These are phyloP conservation scores for Tulasnella sp. DNA, from an alignment of 768 basidiomycete species.

Conservation along the genomic window DNA sequence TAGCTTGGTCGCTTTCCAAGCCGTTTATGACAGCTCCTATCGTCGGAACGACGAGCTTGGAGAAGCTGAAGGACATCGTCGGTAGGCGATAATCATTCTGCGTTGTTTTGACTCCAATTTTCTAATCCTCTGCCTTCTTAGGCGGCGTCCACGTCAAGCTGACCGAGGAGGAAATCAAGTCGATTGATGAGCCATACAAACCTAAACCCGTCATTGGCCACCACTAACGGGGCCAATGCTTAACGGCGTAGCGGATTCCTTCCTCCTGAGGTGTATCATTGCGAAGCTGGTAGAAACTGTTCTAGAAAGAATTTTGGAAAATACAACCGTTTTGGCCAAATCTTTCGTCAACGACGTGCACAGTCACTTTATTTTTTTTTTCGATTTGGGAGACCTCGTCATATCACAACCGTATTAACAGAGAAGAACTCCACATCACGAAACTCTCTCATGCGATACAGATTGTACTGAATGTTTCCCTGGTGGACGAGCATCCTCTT, in stretches of 20 bases:
- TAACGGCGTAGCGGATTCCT: not conserved
- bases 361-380: too few species aligned
- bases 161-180: slow-evolving; percentile 39
- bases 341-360: not conserved
- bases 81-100: not conserved
- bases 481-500: not conserved
- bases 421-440: not conserved
- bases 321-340: not conserved
- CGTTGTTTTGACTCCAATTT: too few species aligned
- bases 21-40: slow-evolving; percentile 16
- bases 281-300: not conserved
- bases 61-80: slow-evolving; percentile 11
- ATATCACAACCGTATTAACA: not conserved
- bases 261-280: not conserved
- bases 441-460: not conserved
- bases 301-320: not conserved
- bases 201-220: slow-evolving; percentile 37
- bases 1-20: slow-evolving; percentile 20
- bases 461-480: not conserved
- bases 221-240: not conserved
- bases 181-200: slow-evolving; percentile 38
- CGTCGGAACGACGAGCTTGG: slow-evolving; percentile 10
- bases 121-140: not conserved
- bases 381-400: too few species aligned
- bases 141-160: slow-evolving; percentile 32